Evolutionary conservation across 805 yeast genomes (phyloP).

Genomic region (Yarrowia bubula): DNA sequence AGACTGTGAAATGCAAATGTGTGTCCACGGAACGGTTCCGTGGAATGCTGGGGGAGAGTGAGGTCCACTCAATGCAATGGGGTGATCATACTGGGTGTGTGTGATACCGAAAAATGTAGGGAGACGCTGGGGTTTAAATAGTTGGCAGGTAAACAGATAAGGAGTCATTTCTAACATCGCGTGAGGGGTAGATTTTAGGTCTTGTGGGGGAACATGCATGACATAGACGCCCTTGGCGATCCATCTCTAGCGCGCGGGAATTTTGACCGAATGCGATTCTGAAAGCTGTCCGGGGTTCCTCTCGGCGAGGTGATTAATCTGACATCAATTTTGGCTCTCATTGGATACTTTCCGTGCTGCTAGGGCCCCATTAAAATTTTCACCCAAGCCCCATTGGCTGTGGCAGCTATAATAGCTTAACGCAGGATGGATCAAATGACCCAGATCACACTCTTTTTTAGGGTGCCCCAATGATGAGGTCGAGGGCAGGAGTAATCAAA

Average conservation of each 20-base stretch:
- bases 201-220: conserved; percentile 1
- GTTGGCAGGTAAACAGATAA: background rate
- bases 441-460: no score
- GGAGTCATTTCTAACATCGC: background rate
- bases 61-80: background rate
- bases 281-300: no score
- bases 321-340: no score
- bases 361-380: no score
- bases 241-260: background rate
- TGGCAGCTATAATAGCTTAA: no score
- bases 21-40: background rate
- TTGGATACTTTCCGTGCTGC: no score
- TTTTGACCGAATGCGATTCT: background rate
- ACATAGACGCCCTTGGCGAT: background rate
- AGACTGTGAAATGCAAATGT: background rate
- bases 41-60: background rate
- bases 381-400: no score
- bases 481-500: no score
- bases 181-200: background rate
- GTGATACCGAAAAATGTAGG: background rate
- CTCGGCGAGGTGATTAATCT: no score
- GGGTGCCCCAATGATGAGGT: no score
- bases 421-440: no score
- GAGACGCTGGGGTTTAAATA: background rate
- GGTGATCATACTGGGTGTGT: conserved; percentile 6